Evolutionary conservation across 768 basidiomycete genomes (phyloP).

Genomic region (Ephemerocybe angulata): DNA sequence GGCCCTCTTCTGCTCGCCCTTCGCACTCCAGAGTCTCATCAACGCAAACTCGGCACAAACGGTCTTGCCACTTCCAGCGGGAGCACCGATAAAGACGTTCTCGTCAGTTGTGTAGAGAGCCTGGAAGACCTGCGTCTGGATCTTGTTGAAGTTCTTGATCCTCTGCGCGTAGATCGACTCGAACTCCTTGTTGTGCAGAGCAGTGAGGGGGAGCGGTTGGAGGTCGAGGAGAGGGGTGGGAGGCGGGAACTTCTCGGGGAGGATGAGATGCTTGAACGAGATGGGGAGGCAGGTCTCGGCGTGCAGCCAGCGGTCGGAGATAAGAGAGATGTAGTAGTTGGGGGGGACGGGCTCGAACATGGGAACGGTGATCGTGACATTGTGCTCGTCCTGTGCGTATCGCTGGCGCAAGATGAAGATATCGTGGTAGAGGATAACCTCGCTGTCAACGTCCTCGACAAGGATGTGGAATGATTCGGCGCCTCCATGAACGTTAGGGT

Average conservation of each 20-base stretch:
- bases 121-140: constrained; percentile 98
- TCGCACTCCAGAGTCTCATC: constrained; percentile 85
- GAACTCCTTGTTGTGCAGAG: constrained; percentile 90
- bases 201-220: constrained; percentile 83
- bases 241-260: constrained; percentile 93
- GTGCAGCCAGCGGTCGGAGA: constrained; percentile 95
- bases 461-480: too few relatives aligned
- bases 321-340: constrained; percentile 94
- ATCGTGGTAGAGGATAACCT: too few relatives aligned
- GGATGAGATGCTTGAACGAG: constrained; percentile 96
- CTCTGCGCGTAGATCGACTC: constrained; percentile 80
- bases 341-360: constrained; percentile 95
- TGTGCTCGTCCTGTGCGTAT: too few relatives aligned
- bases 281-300: constrained; percentile 92
- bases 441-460: too few relatives aligned
- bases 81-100: constrained; percentile 94
- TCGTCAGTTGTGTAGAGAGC: constrained; percentile 95
- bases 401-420: too few relatives aligned
- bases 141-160: constrained; percentile 93
- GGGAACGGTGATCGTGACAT: too few relatives aligned
- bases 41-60: constrained; percentile 97
- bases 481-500: too few relatives aligned
- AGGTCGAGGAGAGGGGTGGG: constrained; percentile 92
- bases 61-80: constrained; percentile 96
- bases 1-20: constrained; percentile 73